Conservation (phyloP, 169 alveolate genomes). For the Cardiosporidium cionae region DNA sequence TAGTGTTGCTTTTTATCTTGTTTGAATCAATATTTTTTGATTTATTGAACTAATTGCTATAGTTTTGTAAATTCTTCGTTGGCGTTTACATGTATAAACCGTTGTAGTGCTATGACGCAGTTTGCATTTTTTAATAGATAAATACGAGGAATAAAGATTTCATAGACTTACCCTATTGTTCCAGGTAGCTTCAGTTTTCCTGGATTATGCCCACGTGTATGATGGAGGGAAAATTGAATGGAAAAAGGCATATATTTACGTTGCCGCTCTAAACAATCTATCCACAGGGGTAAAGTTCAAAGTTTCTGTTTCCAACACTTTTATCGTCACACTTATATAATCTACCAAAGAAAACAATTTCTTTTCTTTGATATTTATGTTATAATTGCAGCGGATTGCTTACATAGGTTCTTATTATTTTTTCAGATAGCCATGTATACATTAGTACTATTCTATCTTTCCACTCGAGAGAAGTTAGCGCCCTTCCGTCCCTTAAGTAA, state of each 20-base stretch:
- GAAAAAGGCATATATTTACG: conserved; percentile 35
- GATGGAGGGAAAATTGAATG: conserved; percentile 41
- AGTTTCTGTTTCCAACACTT: conserved; percentile 6
- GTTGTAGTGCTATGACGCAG: no score
- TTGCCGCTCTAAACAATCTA: conserved; percentile 41
- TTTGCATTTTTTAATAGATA: no score
- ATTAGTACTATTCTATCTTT: conserved; percentile 45
- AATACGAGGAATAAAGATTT: no score
- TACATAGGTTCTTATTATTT: background rate
- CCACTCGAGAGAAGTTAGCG: conserved; percentile 45
- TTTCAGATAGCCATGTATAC: conserved; percentile 28
- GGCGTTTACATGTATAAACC: background rate
- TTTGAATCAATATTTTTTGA: no score
- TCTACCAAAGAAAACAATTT: no score
- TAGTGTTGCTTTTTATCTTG: conserved; percentile 6
- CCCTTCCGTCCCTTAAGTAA: conserved; percentile 57
- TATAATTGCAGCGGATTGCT: no score
- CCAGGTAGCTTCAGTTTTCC: conserved; percentile 6
- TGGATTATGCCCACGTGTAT: conserved; percentile 26
- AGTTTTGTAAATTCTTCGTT: background rate
- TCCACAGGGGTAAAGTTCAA: conserved; percentile 40
- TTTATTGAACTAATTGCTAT: background rate
- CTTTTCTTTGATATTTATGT: no score
- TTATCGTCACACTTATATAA: no score
- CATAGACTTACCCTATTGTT: no score